These are phyloP conservation scores for Diaporthe citriasiana DNA, from an alignment of 2,329 filamentous ascomycete species.

Conservation along the genomic window DNA sequence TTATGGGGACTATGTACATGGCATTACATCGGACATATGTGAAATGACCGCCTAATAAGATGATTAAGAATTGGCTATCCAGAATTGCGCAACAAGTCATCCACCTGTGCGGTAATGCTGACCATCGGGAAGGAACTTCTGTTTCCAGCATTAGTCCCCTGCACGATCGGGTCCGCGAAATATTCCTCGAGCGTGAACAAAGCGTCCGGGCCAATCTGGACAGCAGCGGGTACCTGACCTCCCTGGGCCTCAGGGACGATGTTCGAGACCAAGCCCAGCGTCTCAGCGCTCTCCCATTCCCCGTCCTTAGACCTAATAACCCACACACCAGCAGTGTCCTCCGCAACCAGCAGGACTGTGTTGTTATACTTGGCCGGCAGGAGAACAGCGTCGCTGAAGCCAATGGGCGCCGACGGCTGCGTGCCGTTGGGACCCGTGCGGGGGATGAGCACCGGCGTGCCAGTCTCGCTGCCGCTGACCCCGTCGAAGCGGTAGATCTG, in stretches of 20 bases:
- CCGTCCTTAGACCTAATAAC: constrained; percentile 54
- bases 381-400: constrained; percentile 45
- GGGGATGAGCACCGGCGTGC: constrained; percentile 46
- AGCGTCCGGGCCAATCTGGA: constrained; percentile 47
- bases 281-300: constrained; percentile 53
- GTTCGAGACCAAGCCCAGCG: constrained; percentile 51
- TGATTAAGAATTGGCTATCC: neutral
- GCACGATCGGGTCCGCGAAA: constrained; percentile 47
- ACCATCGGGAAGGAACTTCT: constrained; percentile 49
- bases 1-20: neutral
- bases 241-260: constrained; percentile 45
- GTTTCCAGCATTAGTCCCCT: constrained; percentile 49
- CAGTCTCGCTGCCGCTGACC: constrained; percentile 44
- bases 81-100: constrained; percentile 42
- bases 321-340: constrained; percentile 51
- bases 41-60: neutral
- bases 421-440: constrained; percentile 42
- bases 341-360: constrained; percentile 53
- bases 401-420: constrained; percentile 48
- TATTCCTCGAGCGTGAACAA: constrained; percentile 49
- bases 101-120: constrained; percentile 50
- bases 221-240: constrained; percentile 45
- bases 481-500: constrained; percentile 54
- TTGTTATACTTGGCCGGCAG: constrained; percentile 52
- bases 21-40: neutral